Evolutionary conservation across 2,329 filamentous ascomycete species (phyloP), one percentile per base, ranked within the genome.

Genomic region (Penicillium aurantiogriseum): DNA sequence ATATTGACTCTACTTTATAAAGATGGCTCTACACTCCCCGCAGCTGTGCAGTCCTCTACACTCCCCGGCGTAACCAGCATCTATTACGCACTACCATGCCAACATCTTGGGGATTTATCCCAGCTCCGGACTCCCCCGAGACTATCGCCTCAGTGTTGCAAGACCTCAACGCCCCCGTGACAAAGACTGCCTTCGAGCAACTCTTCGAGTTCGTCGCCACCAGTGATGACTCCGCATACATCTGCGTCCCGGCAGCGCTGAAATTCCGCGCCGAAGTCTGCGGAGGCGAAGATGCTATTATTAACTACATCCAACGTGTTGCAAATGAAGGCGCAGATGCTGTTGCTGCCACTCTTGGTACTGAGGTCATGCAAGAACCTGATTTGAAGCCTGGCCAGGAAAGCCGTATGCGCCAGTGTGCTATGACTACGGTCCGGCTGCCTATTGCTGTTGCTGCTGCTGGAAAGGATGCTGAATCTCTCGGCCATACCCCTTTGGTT

Each of bases 21-120:
- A 83, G 82, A 79, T 97, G 93, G 93, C 85, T 97, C 8, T 87
- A 85, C 68, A 84, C 85, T 0, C 93, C 92, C 0, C 86, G 92
- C 33, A 88, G 88, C 17, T 92, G 89, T 70, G 91, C 91, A 3
- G 79, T 94, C 4, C 84, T 97, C 63, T 89, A 95, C 74, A 89
- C 94, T 1, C 89, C 92, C 0, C 58, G 80, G 19, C 82, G 88
- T 23, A 92, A 95, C 72, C 93, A 97, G 72, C 77, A 80, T 48
- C 74, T 95, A 43, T 85, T 97, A 42, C 83, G 86, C 15, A 87
- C 87, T 2, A 88, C 90, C 0, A 73, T 95, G 31, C 90, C 91
- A 0, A 96, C 91, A 0, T 91, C 88, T 39, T 90, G 92, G 71
- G 89, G 91, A 0, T 96, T 90, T 72, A 69, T 83, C 0, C 81